phyloP scores from a whole-genome alignment of 2,329 filamentous ascomycete species.

The Botrytis aclada region DNA sequence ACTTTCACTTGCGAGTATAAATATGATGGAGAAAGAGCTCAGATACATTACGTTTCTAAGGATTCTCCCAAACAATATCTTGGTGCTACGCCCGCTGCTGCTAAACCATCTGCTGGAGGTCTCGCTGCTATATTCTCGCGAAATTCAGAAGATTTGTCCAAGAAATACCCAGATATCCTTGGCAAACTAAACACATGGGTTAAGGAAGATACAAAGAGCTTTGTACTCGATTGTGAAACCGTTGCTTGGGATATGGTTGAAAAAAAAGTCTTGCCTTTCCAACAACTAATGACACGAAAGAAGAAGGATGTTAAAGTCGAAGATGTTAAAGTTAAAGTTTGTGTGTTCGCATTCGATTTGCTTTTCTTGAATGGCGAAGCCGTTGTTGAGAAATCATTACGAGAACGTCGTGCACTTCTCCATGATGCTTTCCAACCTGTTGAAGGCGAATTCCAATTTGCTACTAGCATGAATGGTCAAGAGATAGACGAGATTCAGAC shows the following conservation, averaged over 20 bases:
- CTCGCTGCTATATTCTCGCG: slow-evolving; percentile 93
- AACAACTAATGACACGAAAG: slow-evolving; percentile 97
- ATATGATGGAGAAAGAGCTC: slow-evolving; percentile 96
- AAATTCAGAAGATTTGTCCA: slow-evolving; percentile 94
- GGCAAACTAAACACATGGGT: slow-evolving; percentile 86
- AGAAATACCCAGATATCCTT: slow-evolving; percentile 96
- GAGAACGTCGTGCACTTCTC: slow-evolving; percentile 77
- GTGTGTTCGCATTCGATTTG: slow-evolving; percentile 93
- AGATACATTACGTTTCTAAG: slow-evolving; percentile 93
- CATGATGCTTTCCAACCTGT: slow-evolving; percentile 68
- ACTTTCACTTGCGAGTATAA: slow-evolving; percentile 99
- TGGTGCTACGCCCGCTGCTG: slow-evolving; percentile 56
- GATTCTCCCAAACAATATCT: slow-evolving; percentile 69
- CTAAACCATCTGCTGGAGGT: slow-evolving; percentile 55
- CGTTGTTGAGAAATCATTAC: slow-evolving; percentile 80
- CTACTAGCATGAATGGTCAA: slow-evolving; percentile 79
- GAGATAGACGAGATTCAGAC: slow-evolving; percentile 91
- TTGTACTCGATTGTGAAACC: slow-evolving; percentile 97
- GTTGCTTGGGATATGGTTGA: slow-evolving; percentile 93
- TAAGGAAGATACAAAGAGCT: slow-evolving; percentile 84
- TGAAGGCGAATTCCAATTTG: slow-evolving; percentile 90
- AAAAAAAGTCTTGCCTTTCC: slow-evolving; percentile 95
- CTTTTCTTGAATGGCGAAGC: slow-evolving; percentile 90
- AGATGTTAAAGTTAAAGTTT: slow-evolving; percentile 95
- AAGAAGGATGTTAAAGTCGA: slow-evolving; percentile 94